A percentile compares a stretch with the other conserved stretches of the same genome.
phyloP scores from a whole-genome alignment of 768 basidiomycete genomes.

The Dioszegia aurantiaca region DNA sequence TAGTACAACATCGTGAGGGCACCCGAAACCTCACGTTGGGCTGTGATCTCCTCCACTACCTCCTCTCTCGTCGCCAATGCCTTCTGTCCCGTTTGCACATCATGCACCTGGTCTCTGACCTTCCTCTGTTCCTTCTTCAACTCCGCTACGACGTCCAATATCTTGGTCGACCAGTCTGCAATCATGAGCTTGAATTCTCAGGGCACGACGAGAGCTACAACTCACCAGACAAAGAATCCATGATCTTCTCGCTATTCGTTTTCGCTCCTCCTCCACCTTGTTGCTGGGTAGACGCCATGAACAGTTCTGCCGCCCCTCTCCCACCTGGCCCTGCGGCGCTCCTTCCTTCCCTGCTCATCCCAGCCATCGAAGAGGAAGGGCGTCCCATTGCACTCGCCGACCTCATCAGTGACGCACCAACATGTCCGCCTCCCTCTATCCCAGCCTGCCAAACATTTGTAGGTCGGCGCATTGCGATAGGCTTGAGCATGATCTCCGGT shows the following conservation, averaged over 20 bases:
- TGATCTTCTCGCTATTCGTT: conserved; percentile 14
- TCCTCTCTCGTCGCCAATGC: conserved; percentile 32
- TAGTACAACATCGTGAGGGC: neutral
- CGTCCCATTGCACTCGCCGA: conserved; percentile 1
- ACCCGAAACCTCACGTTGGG: conserved; percentile 23
- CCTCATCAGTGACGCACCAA: neutral
- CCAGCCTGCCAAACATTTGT: neutral
- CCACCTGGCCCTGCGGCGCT: neutral
- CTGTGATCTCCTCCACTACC: conserved; percentile 28
- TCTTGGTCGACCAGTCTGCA: conserved; percentile 10
- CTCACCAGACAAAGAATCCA: conserved; percentile 12
- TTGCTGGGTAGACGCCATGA: conserved; percentile 10
- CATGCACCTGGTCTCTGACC: conserved; percentile 34
- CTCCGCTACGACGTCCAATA: neutral
- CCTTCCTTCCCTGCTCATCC: too few relatives aligned
- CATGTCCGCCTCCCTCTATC: neutral
- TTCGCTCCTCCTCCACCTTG: conserved; percentile 5
- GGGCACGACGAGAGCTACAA: neutral
- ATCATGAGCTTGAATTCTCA: neutral
- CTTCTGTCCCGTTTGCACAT: conserved; percentile 28
- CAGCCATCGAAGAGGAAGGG: neutral
- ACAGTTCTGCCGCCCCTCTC: neutral
- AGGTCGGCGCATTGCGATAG: neutral
- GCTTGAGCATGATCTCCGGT: neutral
- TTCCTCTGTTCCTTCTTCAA: conserved; percentile 4